phyloP scores from a whole-genome alignment of 2,329 filamentous ascomycete species.

The Ophiostoma angusticollis region DNA sequence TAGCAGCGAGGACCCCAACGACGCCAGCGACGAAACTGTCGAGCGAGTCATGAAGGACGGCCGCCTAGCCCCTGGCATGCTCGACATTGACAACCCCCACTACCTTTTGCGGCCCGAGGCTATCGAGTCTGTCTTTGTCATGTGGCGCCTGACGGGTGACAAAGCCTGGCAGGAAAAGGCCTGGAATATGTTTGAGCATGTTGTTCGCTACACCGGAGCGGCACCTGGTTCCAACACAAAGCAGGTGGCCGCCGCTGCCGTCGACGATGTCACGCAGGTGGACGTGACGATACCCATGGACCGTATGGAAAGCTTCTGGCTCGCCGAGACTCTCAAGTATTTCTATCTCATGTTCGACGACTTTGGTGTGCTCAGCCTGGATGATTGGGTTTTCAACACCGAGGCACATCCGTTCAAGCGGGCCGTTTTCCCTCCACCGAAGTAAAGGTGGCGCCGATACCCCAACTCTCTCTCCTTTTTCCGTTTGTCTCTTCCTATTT shows the following conservation, averaged over 20 bases:
- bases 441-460: background rate
- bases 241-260: slow-evolving; percentile 46
- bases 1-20: background rate
- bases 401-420: slow-evolving; percentile 39
- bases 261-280: slow-evolving; percentile 49
- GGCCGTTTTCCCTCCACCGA: slow-evolving; percentile 11
- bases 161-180: slow-evolving; percentile 52
- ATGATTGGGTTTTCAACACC: slow-evolving; percentile 49
- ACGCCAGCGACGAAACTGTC: slow-evolving; percentile 19
- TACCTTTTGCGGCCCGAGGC: slow-evolving; percentile 65
- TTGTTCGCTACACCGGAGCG: slow-evolving; percentile 48
- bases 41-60: slow-evolving; percentile 27
- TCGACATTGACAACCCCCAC: slow-evolving; percentile 38
- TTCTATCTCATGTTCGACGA: slow-evolving; percentile 52
- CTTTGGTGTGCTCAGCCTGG: slow-evolving; percentile 44
- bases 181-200: slow-evolving; percentile 59
- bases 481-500: background rate
- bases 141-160: slow-evolving; percentile 63
- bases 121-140: slow-evolving; percentile 68
- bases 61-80: slow-evolving; percentile 41
- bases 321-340: slow-evolving; percentile 56
- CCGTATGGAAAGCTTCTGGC: slow-evolving; percentile 66
- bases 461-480: background rate
- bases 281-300: slow-evolving; percentile 31
- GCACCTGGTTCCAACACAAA: slow-evolving; percentile 15